Percentiles rank a stretch among this genome's conserved stretches.
Conservation (phyloP, 192 early-diverging fungal genomes). For the Backusella sp. region DNA sequence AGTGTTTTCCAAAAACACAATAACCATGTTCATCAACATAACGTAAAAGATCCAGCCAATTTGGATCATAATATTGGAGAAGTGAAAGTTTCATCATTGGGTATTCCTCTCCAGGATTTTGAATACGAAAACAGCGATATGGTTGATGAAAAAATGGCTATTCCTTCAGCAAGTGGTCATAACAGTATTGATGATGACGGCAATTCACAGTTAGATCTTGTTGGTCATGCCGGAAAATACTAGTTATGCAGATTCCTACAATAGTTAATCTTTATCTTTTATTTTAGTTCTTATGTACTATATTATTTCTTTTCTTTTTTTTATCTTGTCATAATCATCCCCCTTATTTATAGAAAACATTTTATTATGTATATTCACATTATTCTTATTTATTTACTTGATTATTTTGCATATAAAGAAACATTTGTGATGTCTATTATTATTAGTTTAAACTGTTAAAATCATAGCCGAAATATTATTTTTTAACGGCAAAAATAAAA, state of each 20-base stretch:
- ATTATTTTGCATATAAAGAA: background rate
- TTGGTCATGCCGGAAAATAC: background rate
- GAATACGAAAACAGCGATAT: background rate
- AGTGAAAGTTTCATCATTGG: background rate
- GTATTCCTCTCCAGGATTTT: constrained; percentile 1
- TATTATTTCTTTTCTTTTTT: background rate
- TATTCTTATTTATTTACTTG: background rate
- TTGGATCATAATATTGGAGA: background rate
- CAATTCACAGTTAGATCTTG: constrained; percentile 7
- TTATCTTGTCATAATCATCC: background rate
- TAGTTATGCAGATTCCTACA: background rate
- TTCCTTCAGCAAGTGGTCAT: no score
- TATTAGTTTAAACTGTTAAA: background rate
- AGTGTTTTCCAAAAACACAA: constrained; percentile 3
- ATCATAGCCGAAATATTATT: no score
- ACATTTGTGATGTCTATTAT: background rate
- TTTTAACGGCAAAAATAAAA: no score
- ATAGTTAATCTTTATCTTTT: background rate
- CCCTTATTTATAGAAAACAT: background rate
- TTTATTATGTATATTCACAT: constrained; percentile 1
- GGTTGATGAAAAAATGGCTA: background rate
- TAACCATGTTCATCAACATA: constrained; percentile 1
- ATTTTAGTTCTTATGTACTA: background rate
- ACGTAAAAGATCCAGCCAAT: background rate
- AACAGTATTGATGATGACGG: constrained; percentile 2